Conservation (phyloP, 78 protist genomes). For the Dictyostelium brefeldianum region DNA sequence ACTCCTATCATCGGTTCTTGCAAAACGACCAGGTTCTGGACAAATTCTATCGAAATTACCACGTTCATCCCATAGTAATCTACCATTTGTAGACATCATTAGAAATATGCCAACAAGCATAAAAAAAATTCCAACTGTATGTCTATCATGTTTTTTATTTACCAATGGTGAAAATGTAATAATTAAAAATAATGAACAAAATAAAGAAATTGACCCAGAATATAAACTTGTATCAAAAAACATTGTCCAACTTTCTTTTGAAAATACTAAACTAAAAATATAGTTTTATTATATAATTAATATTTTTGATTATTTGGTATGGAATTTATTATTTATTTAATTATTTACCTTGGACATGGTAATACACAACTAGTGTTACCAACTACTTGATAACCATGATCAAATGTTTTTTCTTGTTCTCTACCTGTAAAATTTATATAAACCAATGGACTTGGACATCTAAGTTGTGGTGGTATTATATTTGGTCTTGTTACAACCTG, state of each 20-base stretch:
- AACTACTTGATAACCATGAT: slow-evolving; percentile 7
- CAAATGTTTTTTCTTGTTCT: neutral
- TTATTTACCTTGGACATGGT: neutral
- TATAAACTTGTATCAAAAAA: neutral
- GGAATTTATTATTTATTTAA: too few relatives aligned
- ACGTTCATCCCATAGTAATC: neutral
- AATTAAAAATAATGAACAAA: neutral
- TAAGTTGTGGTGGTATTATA: too few relatives aligned
- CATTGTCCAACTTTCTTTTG: neutral
- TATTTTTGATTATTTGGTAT: too few relatives aligned
- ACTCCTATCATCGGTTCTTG: neutral
- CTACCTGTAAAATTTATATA: slow-evolving; percentile 30
- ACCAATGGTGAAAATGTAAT: neutral
- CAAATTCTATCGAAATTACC: neutral
- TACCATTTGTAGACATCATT: neutral
- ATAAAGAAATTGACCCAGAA: neutral
- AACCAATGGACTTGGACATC: slow-evolving; percentile 11
- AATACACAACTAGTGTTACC: neutral
- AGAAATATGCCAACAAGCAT: neutral
- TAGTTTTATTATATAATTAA: too few relatives aligned
- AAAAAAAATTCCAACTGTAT: neutral
- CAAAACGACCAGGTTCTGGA: neutral
- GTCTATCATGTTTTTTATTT: neutral
- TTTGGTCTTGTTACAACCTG: too few relatives aligned
- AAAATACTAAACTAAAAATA: neutral